These are phyloP conservation scores for Cenococcum geophilum DNA, from an alignment of 495 filamentous ascomycete genomes.

Conservation along the genomic window DNA sequence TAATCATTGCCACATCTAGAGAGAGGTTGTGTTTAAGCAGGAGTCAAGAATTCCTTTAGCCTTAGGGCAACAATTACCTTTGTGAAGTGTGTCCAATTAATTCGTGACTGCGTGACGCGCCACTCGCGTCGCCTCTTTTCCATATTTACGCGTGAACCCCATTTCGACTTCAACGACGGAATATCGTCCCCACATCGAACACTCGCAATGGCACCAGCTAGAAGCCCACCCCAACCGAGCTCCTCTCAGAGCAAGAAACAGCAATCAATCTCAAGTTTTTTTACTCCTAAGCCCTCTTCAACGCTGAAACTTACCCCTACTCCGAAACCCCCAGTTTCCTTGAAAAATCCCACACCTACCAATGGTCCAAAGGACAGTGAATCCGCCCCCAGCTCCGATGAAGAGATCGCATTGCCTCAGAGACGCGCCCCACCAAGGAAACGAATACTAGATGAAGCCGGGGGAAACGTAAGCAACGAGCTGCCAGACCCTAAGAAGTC, in stretches of 20 bases:
- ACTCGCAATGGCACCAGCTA: conserved; percentile 22
- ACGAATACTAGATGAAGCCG: conserved; percentile 10
- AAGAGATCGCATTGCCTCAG: conserved; percentile 10
- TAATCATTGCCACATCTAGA: too few species aligned
- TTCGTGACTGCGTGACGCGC: too few species aligned
- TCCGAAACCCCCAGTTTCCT: conserved; percentile 17
- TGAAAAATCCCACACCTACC: conserved; percentile 18
- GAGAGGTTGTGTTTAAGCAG: too few species aligned
- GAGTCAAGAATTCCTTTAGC: too few species aligned
- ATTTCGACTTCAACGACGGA: too few species aligned
- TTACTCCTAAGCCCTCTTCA: conserved; percentile 55
- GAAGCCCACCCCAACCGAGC: conserved; percentile 17
- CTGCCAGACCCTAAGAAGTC: conserved; percentile 40
- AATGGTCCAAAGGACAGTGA: conserved; percentile 1
- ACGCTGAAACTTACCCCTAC: conserved; percentile 23
- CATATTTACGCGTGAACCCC: too few species aligned
- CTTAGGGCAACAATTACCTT: too few species aligned
- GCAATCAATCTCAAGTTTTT: conserved; percentile 81
- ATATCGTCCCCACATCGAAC: not conserved
- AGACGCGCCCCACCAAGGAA: conserved; percentile 2
- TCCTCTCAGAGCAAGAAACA: conserved; percentile 57
- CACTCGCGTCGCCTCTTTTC: too few species aligned
- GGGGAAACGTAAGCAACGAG: conserved; percentile 29
- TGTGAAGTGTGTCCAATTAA: too few species aligned
- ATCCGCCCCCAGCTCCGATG: conserved; percentile 5